Conservation (phyloP, 2,329 filamentous ascomycete genomes). For the Fusarium veterinarium region DNA sequence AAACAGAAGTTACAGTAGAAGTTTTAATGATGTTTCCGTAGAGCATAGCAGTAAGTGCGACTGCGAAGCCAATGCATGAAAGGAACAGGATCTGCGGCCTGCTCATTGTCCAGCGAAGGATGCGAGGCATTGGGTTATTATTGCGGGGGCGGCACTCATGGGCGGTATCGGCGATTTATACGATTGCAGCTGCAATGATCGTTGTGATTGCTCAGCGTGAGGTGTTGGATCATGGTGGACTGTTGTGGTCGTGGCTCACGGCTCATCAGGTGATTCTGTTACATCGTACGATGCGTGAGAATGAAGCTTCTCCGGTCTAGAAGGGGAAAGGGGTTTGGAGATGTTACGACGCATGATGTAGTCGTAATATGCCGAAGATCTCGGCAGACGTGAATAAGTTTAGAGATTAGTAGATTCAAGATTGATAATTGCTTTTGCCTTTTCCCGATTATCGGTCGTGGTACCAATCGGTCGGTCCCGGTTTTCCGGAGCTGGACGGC, state of each 20-base stretch:
- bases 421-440: not conserved
- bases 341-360: not conserved
- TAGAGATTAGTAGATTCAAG: not conserved
- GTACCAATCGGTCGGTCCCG: slow-evolving; percentile 5
- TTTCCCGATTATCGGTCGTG: not conserved
- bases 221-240: slow-evolving; percentile 35
- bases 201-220: not conserved
- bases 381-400: not conserved
- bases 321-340: not conserved
- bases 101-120: slow-evolving; percentile 46
- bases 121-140: slow-evolving; percentile 42
- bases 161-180: slow-evolving; percentile 44
- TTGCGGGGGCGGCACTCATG: slow-evolving; percentile 15
- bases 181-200: not conserved
- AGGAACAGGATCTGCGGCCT: slow-evolving; percentile 44
- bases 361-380: not conserved
- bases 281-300: slow-evolving; percentile 32
- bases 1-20: slow-evolving; percentile 32
- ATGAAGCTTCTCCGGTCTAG: slow-evolving; percentile 23
- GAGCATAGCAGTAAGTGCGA: slow-evolving; percentile 47
- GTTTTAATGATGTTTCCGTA: slow-evolving; percentile 42
- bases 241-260: slow-evolving; percentile 30
- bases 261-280: slow-evolving; percentile 35
- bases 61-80: slow-evolving; percentile 44
- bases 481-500: not conserved